Conservation (phyloP, 73 alveolate species). For the Paramecium biaurelia region DNA sequence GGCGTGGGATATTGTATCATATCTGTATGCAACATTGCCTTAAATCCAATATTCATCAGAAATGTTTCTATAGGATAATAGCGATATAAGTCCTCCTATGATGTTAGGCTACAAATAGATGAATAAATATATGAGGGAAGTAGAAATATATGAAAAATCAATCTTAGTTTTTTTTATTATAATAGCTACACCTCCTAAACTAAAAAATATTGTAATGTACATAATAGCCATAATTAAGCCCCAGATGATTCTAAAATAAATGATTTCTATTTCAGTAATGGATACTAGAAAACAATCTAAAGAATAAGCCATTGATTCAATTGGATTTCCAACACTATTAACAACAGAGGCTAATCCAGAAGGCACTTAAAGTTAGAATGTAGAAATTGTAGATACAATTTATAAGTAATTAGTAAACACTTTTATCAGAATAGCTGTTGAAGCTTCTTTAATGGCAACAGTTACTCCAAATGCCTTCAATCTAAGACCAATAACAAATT, state of each 20-base stretch:
- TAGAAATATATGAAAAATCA: neutral
- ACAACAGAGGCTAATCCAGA: neutral
- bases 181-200: neutral
- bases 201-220: neutral
- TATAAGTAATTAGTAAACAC: neutral
- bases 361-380: neutral
- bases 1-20: neutral
- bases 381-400: neutral
- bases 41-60: neutral
- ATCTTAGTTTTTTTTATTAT: neutral
- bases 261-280: neutral
- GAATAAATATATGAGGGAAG: neutral
- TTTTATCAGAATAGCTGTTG: neutral
- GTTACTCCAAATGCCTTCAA: neutral
- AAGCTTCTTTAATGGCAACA: neutral
- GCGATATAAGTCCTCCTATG: neutral
- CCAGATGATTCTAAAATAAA: slow-evolving; percentile 2
- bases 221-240: neutral
- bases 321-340: neutral
- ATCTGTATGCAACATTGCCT: neutral
- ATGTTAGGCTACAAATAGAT: neutral
- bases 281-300: neutral
- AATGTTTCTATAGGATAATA: neutral
- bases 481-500: neutral
- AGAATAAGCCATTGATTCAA: neutral